Conservation (phyloP, 2,329 filamentous ascomycete genomes). For the Phaeosphaeria sp. region DNA sequence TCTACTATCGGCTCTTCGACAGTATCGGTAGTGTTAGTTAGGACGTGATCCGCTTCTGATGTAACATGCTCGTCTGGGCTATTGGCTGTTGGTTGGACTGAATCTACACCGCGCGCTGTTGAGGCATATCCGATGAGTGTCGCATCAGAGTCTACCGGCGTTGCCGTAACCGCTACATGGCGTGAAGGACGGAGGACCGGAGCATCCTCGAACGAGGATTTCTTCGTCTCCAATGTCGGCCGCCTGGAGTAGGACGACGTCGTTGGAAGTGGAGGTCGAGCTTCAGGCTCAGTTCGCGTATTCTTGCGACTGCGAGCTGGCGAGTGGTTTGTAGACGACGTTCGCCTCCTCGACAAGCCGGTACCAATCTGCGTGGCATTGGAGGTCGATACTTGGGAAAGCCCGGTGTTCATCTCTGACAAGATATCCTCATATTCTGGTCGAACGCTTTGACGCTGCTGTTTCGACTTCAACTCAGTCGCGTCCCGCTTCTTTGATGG, state of each 20-base stretch:
- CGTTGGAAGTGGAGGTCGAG: constrained; percentile 16
- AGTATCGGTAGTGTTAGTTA: constrained; percentile 13
- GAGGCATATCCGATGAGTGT: constrained; percentile 33
- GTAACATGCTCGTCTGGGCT: constrained; percentile 7
- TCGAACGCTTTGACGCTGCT: constrained; percentile 15
- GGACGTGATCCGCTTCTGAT: constrained; percentile 1
- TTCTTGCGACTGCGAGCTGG: constrained; percentile 28
- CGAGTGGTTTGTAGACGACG: constrained; percentile 22
- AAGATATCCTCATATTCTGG: constrained; percentile 35
- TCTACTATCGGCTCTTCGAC: constrained; percentile 7
- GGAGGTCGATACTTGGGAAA: constrained; percentile 27
- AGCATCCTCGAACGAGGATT: constrained; percentile 22
- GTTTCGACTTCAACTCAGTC: constrained; percentile 7
- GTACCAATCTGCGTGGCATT: constrained; percentile 20
- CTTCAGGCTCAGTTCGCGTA: constrained; percentile 14
- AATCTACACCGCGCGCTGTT: constrained; percentile 14
- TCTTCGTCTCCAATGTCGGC: constrained; percentile 20
- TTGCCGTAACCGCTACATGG: constrained; percentile 11
- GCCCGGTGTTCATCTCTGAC: constrained; percentile 37
- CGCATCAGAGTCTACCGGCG: constrained; percentile 36
- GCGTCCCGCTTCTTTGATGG: constrained; percentile 16
- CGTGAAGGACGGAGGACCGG: constrained; percentile 15
- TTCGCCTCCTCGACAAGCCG: constrained; percentile 21
- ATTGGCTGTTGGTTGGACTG: constrained; percentile 4
- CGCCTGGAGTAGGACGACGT: constrained; percentile 18